These are phyloP conservation scores for button mushroom (Agaricus bisporus) DNA, from an alignment of 768 basidiomycete species.

Conservation along the genomic window DNA sequence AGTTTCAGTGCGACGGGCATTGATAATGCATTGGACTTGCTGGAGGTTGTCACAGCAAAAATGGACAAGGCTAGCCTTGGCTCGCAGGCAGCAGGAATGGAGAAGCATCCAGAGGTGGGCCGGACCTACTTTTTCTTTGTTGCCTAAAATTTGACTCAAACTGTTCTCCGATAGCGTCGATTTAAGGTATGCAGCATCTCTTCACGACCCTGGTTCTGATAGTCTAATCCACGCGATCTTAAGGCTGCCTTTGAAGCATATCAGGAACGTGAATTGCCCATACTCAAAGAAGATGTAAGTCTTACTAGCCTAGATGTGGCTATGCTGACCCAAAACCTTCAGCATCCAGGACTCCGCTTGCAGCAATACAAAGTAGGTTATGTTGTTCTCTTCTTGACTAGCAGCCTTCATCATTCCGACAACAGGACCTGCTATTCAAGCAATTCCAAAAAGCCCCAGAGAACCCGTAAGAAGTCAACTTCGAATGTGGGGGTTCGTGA, in stretches of 20 bases:
- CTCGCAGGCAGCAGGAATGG: conserved; percentile 78
- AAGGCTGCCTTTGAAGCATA: conserved; percentile 90
- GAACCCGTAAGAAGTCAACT: conserved; percentile 64
- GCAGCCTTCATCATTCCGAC: conserved; percentile 1
- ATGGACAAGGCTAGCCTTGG: conserved; percentile 91
- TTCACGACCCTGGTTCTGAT: not conserved
- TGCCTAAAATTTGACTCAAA: conserved; percentile 11
- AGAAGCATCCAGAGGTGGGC: conserved; percentile 86
- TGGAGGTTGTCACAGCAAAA: conserved; percentile 87
- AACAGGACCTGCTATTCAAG: conserved; percentile 81
- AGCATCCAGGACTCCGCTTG: conserved; percentile 87
- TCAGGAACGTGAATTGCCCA: conserved; percentile 80
- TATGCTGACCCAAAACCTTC: conserved; percentile 8
- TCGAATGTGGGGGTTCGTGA: not conserved
- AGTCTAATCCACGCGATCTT: conserved; percentile 11
- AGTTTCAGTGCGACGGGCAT: conserved; percentile 82
- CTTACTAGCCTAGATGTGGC: not conserved
- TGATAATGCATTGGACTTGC: conserved; percentile 83
- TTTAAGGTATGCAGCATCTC: conserved; percentile 58
- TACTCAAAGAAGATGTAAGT: conserved; percentile 61
- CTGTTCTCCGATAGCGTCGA: conserved; percentile 50
- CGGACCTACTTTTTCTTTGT: not conserved
- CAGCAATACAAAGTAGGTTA: conserved; percentile 77
- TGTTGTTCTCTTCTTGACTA: not conserved
- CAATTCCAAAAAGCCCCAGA: conserved; percentile 96